Evolutionary conservation across 169 alveolate genomes (phyloP).

Genomic region (Plasmodium coatneyi): DNA sequence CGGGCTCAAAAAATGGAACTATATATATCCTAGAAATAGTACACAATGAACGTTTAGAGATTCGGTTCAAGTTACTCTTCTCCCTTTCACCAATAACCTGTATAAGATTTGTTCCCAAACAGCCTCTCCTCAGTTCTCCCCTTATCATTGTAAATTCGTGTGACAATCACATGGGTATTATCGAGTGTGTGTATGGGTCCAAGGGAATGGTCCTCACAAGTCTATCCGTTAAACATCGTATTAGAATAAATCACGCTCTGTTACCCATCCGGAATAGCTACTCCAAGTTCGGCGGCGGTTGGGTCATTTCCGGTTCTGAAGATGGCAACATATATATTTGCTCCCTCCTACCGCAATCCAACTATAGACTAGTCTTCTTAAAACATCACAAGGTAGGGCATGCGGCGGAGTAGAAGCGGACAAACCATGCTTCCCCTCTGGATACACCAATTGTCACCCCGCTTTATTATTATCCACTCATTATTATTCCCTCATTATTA

Average conservation of each 20-base stretch:
- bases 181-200: slow-evolving; percentile 84
- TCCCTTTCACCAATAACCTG: slow-evolving; percentile 82
- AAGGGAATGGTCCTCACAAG: slow-evolving; percentile 74
- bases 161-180: slow-evolving; percentile 86
- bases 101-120: slow-evolving; percentile 81
- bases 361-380: slow-evolving; percentile 30
- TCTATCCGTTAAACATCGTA: slow-evolving; percentile 73
- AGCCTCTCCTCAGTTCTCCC: slow-evolving; percentile 76
- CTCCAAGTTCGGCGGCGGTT: slow-evolving; percentile 85
- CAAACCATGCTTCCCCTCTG: not conserved
- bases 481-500: slow-evolving; percentile 6
- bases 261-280: slow-evolving; percentile 82
- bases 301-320: slow-evolving; percentile 87
- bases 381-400: slow-evolving; percentile 77
- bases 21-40: slow-evolving; percentile 84
- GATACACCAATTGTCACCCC: slow-evolving; percentile 36
- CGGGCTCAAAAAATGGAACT: slow-evolving; percentile 88
- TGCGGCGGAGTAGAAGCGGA: not conserved
- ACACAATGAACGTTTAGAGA: slow-evolving; percentile 75
- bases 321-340: slow-evolving; percentile 82
- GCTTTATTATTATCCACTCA: not conserved
- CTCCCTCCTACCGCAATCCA: slow-evolving; percentile 76
- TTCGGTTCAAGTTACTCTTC: slow-evolving; percentile 37
- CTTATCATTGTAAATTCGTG: slow-evolving; percentile 83
- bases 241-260: slow-evolving; percentile 81